Evolutionary conservation across 2,329 filamentous ascomycete genomes (phyloP).

Genomic region (Aureobasidium sp.): DNA sequence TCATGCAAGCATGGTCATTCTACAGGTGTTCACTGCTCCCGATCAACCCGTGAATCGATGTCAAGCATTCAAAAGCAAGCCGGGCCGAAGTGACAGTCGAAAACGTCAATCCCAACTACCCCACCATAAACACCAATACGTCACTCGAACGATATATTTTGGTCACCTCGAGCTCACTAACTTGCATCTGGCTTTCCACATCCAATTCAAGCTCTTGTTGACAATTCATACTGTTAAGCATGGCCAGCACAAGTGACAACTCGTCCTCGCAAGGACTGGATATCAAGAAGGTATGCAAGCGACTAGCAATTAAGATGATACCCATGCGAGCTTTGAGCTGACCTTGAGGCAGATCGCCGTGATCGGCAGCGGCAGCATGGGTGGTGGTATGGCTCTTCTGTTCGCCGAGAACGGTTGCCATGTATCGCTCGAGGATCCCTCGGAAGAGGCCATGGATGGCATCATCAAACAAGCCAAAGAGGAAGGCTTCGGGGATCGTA

Average conservation of each 20-base stretch:
- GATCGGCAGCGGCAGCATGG: slow-evolving; percentile 54
- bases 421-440: slow-evolving; percentile 51
- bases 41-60: neutral
- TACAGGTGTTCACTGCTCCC: neutral
- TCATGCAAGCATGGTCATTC: neutral
- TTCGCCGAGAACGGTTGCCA: slow-evolving; percentile 51
- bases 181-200: neutral
- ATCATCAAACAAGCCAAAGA: slow-evolving; percentile 37
- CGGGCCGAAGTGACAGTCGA: slow-evolving; percentile 8
- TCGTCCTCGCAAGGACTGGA: slow-evolving; percentile 19
- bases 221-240: neutral
- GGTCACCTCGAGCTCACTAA: neutral
- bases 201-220: neutral
- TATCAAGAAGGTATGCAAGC: slow-evolving; percentile 24
- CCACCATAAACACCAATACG: slow-evolving; percentile 7
- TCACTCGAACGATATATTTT: neutral
- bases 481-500: slow-evolving; percentile 31
- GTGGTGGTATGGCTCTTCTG: slow-evolving; percentile 52
- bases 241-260: neutral
- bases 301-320: neutral
- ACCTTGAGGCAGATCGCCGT: slow-evolving; percentile 42
- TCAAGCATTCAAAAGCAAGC: neutral
- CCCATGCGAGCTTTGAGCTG: neutral
- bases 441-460: slow-evolving; percentile 41
- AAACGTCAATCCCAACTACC: slow-evolving; percentile 8